Percentiles rank a stretch among this genome's conserved stretches.
phyloP scores from a whole-genome alignment of 2,329 filamentous ascomycete species.

The Cyphellophora europaea region DNA sequence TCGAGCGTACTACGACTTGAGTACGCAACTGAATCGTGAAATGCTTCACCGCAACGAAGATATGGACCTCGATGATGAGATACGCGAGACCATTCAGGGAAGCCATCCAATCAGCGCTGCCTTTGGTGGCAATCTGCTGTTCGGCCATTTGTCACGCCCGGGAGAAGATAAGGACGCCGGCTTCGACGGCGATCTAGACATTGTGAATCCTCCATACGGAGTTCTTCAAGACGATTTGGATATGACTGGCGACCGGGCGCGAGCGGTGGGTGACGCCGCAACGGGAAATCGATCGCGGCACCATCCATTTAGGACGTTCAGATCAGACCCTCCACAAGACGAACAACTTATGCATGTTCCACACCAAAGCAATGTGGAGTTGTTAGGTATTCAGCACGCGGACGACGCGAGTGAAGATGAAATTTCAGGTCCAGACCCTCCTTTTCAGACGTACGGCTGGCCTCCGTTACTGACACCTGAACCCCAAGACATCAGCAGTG shows the following conservation, averaged over 20 bases:
- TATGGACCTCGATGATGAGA: conserved; percentile 64
- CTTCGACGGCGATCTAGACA: conserved; percentile 53
- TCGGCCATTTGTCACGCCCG: conserved; percentile 49
- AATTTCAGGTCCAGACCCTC: conserved; percentile 9
- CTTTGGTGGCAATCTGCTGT: conserved; percentile 59
- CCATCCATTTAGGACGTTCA: conserved; percentile 12
- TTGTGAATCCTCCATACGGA: conserved; percentile 42
- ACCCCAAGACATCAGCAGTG: conserved; percentile 29
- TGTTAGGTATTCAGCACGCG: conserved; percentile 6
- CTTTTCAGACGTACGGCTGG: conserved; percentile 14
- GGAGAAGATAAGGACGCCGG: conserved; percentile 60
- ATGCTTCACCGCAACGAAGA: conserved; percentile 70
- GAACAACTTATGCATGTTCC: conserved; percentile 11
- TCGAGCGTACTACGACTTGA: conserved; percentile 81
- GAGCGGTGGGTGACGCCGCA: conserved; percentile 45
- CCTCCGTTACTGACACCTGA: conserved; percentile 9
- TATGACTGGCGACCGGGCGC: conserved; percentile 52
- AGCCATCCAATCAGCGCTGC: conserved; percentile 72
- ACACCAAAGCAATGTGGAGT: conserved; percentile 6
- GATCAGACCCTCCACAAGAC: conserved; percentile 9
- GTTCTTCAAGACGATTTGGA: conserved; percentile 51
- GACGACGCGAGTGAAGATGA: conserved; percentile 12
- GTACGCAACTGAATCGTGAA: conserved; percentile 80
- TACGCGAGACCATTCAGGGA: conserved; percentile 65
- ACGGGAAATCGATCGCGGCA: conserved; percentile 9